Conservation (phyloP, 1,284 basidiomycete genomes). For the Malassezia slooffiae region DNA sequence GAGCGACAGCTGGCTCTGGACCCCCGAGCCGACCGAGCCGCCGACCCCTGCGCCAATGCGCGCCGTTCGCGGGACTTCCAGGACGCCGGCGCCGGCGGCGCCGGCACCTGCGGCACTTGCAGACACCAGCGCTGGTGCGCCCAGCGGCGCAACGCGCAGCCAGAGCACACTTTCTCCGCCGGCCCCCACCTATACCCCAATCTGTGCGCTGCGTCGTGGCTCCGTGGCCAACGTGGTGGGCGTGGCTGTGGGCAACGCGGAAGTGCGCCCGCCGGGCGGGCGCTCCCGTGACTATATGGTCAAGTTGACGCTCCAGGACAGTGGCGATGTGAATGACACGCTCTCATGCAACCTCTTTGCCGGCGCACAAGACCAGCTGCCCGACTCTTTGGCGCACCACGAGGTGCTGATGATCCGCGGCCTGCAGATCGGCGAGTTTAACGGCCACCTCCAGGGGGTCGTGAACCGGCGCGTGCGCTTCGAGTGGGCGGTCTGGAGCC, state of each 20-base stretch:
- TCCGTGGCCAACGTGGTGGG: conserved; percentile 24
- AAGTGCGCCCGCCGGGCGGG: conserved; percentile 18
- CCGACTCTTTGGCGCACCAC: background rate
- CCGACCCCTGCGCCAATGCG: background rate
- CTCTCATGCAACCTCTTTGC: conserved; percentile 12
- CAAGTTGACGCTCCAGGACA: background rate
- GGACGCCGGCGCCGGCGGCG: too few relatives aligned
- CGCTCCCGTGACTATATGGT: conserved; percentile 2
- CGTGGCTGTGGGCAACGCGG: conserved; percentile 18
- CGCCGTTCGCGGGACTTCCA: background rate
- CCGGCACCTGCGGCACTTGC: too few relatives aligned
- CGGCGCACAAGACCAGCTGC: background rate
- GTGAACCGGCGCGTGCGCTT: background rate
- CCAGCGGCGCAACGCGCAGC: too few relatives aligned
- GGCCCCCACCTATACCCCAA: conserved; percentile 23
- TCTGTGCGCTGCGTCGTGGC: conserved; percentile 19
- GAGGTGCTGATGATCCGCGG: conserved; percentile 11
- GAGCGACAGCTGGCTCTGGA: background rate
- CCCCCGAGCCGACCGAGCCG: background rate
- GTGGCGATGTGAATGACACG: background rate
- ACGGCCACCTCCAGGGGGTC: conserved; percentile 5
- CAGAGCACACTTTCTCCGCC: too few relatives aligned
- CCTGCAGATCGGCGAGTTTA: conserved; percentile 7
- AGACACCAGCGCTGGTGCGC: too few relatives aligned
- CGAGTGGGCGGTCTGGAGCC: conserved; percentile 7